A percentile compares a stretch with the other conserved stretches of the same genome.
phyloP scores from a whole-genome alignment of 1,139 yeast species.

The Meyerozyma guilliermondii region DNA sequence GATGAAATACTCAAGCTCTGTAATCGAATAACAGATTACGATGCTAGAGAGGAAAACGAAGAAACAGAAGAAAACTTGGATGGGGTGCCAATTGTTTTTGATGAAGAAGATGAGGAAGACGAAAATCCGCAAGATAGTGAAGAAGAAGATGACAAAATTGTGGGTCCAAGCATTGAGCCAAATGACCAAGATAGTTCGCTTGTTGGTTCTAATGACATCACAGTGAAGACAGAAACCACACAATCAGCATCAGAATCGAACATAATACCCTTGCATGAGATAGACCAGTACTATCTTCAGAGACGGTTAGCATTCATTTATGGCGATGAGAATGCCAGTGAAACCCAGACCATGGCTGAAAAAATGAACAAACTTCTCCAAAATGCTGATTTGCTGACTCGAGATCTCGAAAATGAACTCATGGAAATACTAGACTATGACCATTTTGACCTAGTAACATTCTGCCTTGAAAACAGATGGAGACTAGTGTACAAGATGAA shows the following conservation, averaged over 20 bases:
- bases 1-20: slow-evolving; percentile 49
- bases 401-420: slow-evolving; percentile 48
- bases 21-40: slow-evolving; percentile 55
- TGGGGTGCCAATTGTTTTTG: slow-evolving; percentile 22
- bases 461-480: slow-evolving; percentile 48
- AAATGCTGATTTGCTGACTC: slow-evolving; percentile 21
- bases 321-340: slow-evolving; percentile 12
- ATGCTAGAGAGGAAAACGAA: slow-evolving; percentile 20
- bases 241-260: background rate
- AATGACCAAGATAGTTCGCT: slow-evolving; percentile 9
- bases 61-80: slow-evolving; percentile 19
- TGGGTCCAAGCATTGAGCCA: background rate
- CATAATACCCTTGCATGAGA: slow-evolving; percentile 15
- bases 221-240: slow-evolving; percentile 8
- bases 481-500: slow-evolving; percentile 52
- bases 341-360: slow-evolving; percentile 12
- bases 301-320: slow-evolving; percentile 14
- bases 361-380: slow-evolving; percentile 14
- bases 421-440: slow-evolving; percentile 48
- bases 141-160: slow-evolving; percentile 7
- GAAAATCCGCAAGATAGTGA: slow-evolving; percentile 7
- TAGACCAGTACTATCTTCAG: slow-evolving; percentile 22
- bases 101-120: slow-evolving; percentile 17
- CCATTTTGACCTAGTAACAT: slow-evolving; percentile 43
- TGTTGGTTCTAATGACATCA: slow-evolving; percentile 4